Conservation (phyloP, 352 stramenopile species). For the Globisporangium apiculatum region DNA sequence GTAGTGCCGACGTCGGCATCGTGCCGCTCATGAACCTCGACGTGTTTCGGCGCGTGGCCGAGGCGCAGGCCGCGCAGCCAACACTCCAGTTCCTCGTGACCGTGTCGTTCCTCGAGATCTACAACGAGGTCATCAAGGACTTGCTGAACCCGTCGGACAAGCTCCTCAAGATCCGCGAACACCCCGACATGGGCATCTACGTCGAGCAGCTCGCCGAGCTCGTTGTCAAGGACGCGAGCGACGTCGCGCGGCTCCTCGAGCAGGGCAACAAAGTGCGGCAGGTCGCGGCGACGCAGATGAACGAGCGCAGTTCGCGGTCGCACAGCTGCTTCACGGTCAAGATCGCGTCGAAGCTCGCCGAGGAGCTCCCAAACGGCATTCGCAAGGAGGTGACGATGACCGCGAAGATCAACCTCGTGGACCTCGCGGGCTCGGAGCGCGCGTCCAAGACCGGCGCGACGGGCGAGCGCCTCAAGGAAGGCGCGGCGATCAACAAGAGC, state of each 20-base stretch:
- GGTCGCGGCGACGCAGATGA: constrained; percentile 90
- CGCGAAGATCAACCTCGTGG: constrained; percentile 90
- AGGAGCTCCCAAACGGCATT: constrained; percentile 33
- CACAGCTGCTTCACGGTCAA: constrained; percentile 92
- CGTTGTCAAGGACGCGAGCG: constrained; percentile 69
- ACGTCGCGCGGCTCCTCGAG: constrained; percentile 79
- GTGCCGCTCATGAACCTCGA: constrained; percentile 87
- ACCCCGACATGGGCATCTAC: constrained; percentile 91
- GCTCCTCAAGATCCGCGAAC: constrained; percentile 89
- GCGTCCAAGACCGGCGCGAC: constrained; percentile 85
- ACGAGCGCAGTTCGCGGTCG: constrained; percentile 83
- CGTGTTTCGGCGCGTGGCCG: constrained; percentile 62
- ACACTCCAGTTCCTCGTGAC: constrained; percentile 82
- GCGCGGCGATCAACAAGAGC: constrained; percentile 90
- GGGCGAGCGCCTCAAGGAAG: constrained; percentile 86
- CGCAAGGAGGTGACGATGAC: constrained; percentile 77
- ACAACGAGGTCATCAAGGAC: constrained; percentile 94
- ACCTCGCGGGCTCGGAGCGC: constrained; percentile 87
- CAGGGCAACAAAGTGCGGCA: constrained; percentile 86
- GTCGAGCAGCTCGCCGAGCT: constrained; percentile 87
- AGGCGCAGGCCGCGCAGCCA: constrained; percentile 18
- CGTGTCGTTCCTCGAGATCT: constrained; percentile 94
- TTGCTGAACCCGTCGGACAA: constrained; percentile 90
- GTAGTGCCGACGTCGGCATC: constrained; percentile 66
- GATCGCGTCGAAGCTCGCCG: constrained; percentile 74